phyloP scores from a whole-genome alignment of 2,329 filamentous ascomycete species.

The Pyrenophora tritici-repentis region DNA sequence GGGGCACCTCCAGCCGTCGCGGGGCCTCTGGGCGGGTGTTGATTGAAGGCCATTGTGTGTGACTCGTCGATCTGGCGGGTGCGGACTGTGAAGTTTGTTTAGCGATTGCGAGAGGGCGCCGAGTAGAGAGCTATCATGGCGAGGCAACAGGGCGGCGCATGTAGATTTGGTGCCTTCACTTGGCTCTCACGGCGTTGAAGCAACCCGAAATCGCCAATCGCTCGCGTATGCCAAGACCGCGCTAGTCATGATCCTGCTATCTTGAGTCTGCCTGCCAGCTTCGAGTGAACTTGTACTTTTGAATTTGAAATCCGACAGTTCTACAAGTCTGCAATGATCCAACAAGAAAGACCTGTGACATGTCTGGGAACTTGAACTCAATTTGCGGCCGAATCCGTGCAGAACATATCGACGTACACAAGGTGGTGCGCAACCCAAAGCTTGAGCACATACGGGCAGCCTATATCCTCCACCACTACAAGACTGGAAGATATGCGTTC shows the following conservation, averaged over 20 bases:
- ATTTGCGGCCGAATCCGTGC: too few relatives aligned
- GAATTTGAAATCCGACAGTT: background rate
- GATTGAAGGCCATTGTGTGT: conserved; percentile 34
- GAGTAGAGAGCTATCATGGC: conserved; percentile 37
- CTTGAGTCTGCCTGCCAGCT: background rate
- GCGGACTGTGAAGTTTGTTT: conserved; percentile 10
- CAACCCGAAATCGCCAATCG: conserved; percentile 22
- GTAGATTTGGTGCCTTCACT: conserved; percentile 23
- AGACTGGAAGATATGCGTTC: too few relatives aligned
- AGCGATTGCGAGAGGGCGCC: conserved; percentile 28
- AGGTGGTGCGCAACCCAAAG: too few relatives aligned
- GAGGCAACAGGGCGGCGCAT: conserved; percentile 34
- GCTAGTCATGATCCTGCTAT: conserved; percentile 9
- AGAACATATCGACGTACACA: too few relatives aligned
- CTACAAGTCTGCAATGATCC: background rate
- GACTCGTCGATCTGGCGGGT: conserved; percentile 6
- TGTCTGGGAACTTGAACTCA: too few relatives aligned
- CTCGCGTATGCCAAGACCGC: conserved; percentile 19
- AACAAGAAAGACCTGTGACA: too few relatives aligned
- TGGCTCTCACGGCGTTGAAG: conserved; percentile 14
- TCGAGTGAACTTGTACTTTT: background rate
- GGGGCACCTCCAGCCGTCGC: conserved; percentile 38
- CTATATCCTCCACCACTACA: too few relatives aligned
- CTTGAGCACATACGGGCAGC: too few relatives aligned
- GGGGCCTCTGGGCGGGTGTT: conserved; percentile 35